Conservation (phyloP, 257 asterid genomes). For the Vinca minor region DNA sequence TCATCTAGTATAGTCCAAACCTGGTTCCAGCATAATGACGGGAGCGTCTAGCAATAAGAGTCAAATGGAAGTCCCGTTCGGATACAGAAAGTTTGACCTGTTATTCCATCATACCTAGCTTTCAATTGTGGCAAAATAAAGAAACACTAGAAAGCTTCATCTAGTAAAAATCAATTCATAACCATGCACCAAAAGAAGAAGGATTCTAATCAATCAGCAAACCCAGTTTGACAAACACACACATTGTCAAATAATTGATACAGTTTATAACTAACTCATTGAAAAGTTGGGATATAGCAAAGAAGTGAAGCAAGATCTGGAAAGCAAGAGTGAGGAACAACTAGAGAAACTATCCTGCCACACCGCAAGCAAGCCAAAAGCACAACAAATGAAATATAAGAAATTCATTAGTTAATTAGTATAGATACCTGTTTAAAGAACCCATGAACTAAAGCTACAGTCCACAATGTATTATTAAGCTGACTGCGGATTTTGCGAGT, state of each 20-base stretch:
- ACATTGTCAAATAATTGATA: background rate
- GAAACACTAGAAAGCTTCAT: background rate
- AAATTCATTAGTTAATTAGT: background rate
- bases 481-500: conserved; percentile 81
- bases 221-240: background rate
- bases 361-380: background rate
- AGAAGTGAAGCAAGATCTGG: background rate
- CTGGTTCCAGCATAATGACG: conserved; percentile 99
- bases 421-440: conserved; percentile 77
- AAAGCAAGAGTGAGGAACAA: background rate
- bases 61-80: conserved; percentile 49
- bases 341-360: background rate
- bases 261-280: conserved; percentile 1
- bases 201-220: no score
- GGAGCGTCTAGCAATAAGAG: conserved; percentile 86
- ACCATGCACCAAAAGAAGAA: background rate
- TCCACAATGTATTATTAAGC: conserved; percentile 74
- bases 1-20: conserved; percentile 20
- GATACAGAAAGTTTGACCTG: conserved; percentile 61
- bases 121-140: conserved; percentile 1
- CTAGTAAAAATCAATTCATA: background rate
- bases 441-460: conserved; percentile 84
- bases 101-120: conserved; percentile 10
- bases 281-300: background rate
- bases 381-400: background rate